Evolutionary conservation across 2,329 filamentous ascomycete genomes (phyloP).

Genomic region (Cercospora sp.): DNA sequence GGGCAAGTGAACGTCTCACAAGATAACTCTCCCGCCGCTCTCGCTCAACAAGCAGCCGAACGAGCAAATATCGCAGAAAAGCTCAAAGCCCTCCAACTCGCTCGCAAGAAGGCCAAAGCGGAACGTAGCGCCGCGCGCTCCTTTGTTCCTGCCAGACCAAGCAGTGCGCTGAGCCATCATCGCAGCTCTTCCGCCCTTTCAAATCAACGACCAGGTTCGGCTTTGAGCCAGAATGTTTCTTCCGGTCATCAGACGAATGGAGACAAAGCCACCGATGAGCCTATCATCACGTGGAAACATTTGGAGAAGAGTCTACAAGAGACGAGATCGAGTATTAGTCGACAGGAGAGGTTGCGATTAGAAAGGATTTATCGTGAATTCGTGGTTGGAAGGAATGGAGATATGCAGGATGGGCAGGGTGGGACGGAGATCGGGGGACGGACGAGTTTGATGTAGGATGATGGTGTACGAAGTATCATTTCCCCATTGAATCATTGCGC

Average conservation of each 20-base stretch:
- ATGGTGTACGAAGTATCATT: neutral
- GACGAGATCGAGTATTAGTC: slow-evolving; percentile 80
- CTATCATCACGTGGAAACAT: slow-evolving; percentile 82
- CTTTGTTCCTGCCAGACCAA: slow-evolving; percentile 19
- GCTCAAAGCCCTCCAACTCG: slow-evolving; percentile 73
- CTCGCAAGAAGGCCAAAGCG: slow-evolving; percentile 64
- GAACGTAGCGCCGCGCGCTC: slow-evolving; percentile 42
- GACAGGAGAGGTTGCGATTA: slow-evolving; percentile 72
- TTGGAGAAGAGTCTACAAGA: slow-evolving; percentile 72
- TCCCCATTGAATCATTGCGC: neutral
- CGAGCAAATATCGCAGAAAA: slow-evolving; percentile 79
- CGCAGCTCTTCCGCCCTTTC: slow-evolving; percentile 1
- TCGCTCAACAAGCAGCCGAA: slow-evolving; percentile 63
- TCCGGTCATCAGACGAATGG: slow-evolving; percentile 15
- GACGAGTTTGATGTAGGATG: slow-evolving; percentile 80
- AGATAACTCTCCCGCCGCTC: slow-evolving; percentile 19
- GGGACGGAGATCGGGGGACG: slow-evolving; percentile 89
- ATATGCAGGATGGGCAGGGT: slow-evolving; percentile 91
- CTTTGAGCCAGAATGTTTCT: neutral
- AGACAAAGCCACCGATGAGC: slow-evolving; percentile 53
- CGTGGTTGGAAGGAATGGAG: slow-evolving; percentile 85
- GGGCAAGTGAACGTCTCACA: slow-evolving; percentile 10
- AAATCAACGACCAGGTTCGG: neutral
- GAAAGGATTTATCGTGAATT: slow-evolving; percentile 88
- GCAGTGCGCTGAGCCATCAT: slow-evolving; percentile 14